These are phyloP conservation scores for Limonium bicolor DNA, from an alignment of 148 eudicot species.

Conservation along the genomic window DNA sequence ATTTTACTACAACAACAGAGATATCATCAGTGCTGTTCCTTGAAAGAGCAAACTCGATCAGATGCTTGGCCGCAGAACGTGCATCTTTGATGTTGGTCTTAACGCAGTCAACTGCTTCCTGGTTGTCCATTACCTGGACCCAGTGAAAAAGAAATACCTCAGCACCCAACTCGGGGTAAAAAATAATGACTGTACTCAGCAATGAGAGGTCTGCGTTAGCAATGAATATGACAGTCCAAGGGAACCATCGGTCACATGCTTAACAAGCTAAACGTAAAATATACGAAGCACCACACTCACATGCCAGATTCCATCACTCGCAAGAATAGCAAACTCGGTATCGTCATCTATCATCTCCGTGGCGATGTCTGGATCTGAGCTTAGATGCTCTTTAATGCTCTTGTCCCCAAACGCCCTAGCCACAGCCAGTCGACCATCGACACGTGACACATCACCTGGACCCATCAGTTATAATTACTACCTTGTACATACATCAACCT, in stretches of 20 bases:
- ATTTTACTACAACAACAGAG: slow-evolving; percentile 44
- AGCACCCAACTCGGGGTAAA: background rate
- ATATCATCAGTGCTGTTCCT: slow-evolving; percentile 74
- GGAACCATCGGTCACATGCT: too few species aligned
- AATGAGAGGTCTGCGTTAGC: too few species aligned
- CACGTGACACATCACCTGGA: slow-evolving; percentile 87
- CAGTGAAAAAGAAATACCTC: background rate
- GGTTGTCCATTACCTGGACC: slow-evolving; percentile 55
- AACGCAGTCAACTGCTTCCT: slow-evolving; percentile 63
- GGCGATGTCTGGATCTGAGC: slow-evolving; percentile 61
- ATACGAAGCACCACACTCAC: slow-evolving; percentile 17
- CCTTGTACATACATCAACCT: too few species aligned
- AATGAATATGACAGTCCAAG: too few species aligned
- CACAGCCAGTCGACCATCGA: slow-evolving; percentile 82
- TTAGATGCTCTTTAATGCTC: slow-evolving; percentile 76
- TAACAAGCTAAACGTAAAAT: too few species aligned
- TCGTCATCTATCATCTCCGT: slow-evolving; percentile 35
- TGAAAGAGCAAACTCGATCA: slow-evolving; percentile 34
- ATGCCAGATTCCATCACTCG: slow-evolving; percentile 93
- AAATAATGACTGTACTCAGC: background rate
- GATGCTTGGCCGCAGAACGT: slow-evolving; percentile 44
- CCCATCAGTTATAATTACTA: too few species aligned
- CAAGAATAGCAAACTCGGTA: slow-evolving; percentile 56
- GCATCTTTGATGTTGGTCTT: slow-evolving; percentile 49
- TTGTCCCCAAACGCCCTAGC: slow-evolving; percentile 93